phyloP scores from a whole-genome alignment of 1,284 basidiomycete genomes.

The Lignosus rhinocerotis region DNA sequence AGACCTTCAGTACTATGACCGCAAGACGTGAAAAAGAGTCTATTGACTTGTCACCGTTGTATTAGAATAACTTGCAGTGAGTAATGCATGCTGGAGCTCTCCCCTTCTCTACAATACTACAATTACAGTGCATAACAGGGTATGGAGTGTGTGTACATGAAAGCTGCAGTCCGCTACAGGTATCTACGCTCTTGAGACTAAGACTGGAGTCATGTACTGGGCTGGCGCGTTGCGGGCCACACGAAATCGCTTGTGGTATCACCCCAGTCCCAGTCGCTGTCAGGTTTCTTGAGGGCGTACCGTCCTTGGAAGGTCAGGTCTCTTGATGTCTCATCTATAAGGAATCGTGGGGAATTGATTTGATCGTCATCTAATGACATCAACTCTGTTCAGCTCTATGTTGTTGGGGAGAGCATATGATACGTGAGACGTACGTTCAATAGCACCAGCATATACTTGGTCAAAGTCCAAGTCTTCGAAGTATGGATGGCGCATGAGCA shows the following conservation, averaged over 20 bases:
- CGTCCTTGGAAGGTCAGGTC: conserved; percentile 5
- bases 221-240: too few relatives aligned
- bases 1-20: too few relatives aligned
- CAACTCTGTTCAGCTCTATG: too few relatives aligned
- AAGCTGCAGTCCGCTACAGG: too few relatives aligned
- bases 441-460: not conserved
- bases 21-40: not conserved
- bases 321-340: not conserved
- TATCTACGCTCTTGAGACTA: too few relatives aligned
- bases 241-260: not conserved
- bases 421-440: not conserved
- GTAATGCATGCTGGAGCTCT: too few relatives aligned
- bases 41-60: too few relatives aligned
- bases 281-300: not conserved
- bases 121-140: too few relatives aligned
- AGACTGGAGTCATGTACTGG: too few relatives aligned
- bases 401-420: not conserved
- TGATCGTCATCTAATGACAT: not conserved
- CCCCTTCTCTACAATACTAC: too few relatives aligned
- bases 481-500: not conserved
- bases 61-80: too few relatives aligned
- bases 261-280: not conserved
- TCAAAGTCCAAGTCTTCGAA: not conserved
- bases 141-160: too few relatives aligned
- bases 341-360: not conserved